Conservation (phyloP, 208 protist genomes). For the Zelonia costaricensis region DNA sequence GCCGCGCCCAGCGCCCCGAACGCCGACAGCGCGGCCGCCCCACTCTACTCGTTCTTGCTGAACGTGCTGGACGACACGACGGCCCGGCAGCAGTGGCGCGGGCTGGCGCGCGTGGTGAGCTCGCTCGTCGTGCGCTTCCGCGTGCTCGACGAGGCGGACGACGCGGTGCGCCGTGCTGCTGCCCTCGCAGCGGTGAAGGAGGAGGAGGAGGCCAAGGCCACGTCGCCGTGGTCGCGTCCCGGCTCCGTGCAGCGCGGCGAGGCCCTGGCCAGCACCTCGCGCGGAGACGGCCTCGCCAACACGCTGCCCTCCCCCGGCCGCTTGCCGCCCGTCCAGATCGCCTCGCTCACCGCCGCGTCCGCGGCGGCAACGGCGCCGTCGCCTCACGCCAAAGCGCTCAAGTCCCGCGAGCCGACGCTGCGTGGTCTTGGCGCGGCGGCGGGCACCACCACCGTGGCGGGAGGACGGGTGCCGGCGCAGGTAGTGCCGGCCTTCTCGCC, state of each 20-base stretch:
- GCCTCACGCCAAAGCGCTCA: too few species aligned
- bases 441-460: too few species aligned
- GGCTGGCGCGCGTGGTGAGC: slow-evolving; percentile 63
- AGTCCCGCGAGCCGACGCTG: too few species aligned
- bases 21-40: too few species aligned
- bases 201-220: neutral
- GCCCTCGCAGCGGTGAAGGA: neutral
- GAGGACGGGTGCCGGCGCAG: too few species aligned
- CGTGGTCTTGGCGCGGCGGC: too few species aligned
- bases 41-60: slow-evolving; percentile 39
- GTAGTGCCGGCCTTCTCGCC: too few species aligned
- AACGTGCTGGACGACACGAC: slow-evolving; percentile 39
- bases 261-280: neutral
- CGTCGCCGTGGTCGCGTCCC: neutral
- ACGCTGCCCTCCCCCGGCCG: neutral
- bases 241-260: neutral
- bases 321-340: too few species aligned
- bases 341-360: too few species aligned
- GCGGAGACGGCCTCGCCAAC: neutral
- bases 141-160: slow-evolving; percentile 50
- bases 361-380: too few species aligned
- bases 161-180: slow-evolving; percentile 6
- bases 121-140: slow-evolving; percentile 69
- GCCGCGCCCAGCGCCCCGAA: too few species aligned
- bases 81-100: slow-evolving; percentile 54